phyloP scores from a whole-genome alignment of 768 basidiomycete genomes.

The Leccinum uliginosum region DNA sequence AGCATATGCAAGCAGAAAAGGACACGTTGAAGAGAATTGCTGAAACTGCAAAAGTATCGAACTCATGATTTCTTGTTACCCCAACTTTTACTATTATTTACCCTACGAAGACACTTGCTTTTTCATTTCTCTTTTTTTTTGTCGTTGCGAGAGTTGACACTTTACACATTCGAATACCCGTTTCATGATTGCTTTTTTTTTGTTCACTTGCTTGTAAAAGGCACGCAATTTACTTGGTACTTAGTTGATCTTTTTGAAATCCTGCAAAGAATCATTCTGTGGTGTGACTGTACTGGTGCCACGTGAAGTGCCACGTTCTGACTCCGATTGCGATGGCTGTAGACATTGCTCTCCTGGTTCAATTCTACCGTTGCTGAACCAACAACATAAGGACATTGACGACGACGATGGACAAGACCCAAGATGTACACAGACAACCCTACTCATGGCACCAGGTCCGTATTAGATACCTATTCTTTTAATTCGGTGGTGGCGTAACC shows the following conservation, averaged over 20 bases:
- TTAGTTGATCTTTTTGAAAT: slow-evolving; percentile 9
- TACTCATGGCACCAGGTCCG: slow-evolving; percentile 89
- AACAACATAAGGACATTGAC: slow-evolving; percentile 10
- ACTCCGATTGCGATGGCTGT: slow-evolving; percentile 29
- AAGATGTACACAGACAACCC: slow-evolving; percentile 33
- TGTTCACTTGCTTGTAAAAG: slow-evolving; percentile 24
- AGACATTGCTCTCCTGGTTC: slow-evolving; percentile 7
- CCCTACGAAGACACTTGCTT: slow-evolving; percentile 10
- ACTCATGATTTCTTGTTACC: slow-evolving; percentile 16
- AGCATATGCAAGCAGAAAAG: slow-evolving; percentile 82
- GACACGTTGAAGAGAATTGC: slow-evolving; percentile 78
- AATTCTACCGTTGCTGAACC: slow-evolving; percentile 8
- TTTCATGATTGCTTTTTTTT: slow-evolving; percentile 13
- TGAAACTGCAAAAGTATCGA: slow-evolving; percentile 35
- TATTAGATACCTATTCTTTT: slow-evolving; percentile 7
- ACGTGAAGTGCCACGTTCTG: slow-evolving; percentile 31
- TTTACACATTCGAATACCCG: slow-evolving; percentile 24
- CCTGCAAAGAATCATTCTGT: background rate
- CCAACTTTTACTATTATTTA: slow-evolving; percentile 4
- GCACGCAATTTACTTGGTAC: slow-evolving; percentile 20
- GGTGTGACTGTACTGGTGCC: slow-evolving; percentile 8
- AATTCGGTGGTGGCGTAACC: slow-evolving; percentile 13
- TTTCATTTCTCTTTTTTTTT: slow-evolving; percentile 4
- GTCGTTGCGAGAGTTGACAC: slow-evolving; percentile 8
- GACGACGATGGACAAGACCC: slow-evolving; percentile 23